phyloP scores from a whole-genome alignment of 1,139 yeast genomes.

The Hyphopichia fennica region DNA sequence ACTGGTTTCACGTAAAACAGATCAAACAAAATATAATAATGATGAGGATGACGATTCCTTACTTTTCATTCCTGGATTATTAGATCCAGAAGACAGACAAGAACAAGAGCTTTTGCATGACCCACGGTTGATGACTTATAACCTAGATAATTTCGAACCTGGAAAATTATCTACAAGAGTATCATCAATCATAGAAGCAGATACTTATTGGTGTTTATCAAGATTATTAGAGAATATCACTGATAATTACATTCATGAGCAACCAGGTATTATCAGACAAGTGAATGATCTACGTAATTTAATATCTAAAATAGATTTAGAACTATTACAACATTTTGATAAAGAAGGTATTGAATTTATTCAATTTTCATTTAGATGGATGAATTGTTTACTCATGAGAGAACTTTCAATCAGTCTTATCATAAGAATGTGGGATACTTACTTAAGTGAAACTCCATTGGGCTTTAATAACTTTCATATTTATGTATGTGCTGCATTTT shows the following conservation, averaged over 20 bases:
- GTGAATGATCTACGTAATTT: constrained; percentile 77
- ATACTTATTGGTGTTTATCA: constrained; percentile 94
- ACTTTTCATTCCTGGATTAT: constrained; percentile 38
- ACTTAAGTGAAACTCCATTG: constrained; percentile 80
- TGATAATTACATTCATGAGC: constrained; percentile 95
- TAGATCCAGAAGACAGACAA: constrained; percentile 27
- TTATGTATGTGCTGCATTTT: constrained; percentile 97
- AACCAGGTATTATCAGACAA: constrained; percentile 94
- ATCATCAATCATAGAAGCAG: constrained; percentile 69
- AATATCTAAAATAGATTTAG: constrained; percentile 76
- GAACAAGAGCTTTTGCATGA: constrained; percentile 31
- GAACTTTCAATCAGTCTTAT: constrained; percentile 78
- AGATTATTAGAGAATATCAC: constrained; percentile 90
- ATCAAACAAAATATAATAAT: constrained; percentile 9
- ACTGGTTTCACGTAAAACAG: constrained; percentile 3
- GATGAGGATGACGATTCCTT: constrained; percentile 22
- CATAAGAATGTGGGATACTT: constrained; percentile 98
- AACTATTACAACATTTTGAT: constrained; percentile 71
- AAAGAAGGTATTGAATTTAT: constrained; percentile 84
- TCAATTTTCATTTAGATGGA: constrained; percentile 97
- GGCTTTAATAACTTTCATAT: constrained; percentile 94
- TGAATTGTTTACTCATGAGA: constrained; percentile 96
- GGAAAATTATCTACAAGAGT: constrained; percentile 52
- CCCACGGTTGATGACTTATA: constrained; percentile 21
- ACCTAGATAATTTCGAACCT: constrained; percentile 59